Evolutionary conservation across 23 red algal species (phyloP), one percentile per base, ranked within the genome.

Genomic region (Pyropia yezoensis): DNA sequence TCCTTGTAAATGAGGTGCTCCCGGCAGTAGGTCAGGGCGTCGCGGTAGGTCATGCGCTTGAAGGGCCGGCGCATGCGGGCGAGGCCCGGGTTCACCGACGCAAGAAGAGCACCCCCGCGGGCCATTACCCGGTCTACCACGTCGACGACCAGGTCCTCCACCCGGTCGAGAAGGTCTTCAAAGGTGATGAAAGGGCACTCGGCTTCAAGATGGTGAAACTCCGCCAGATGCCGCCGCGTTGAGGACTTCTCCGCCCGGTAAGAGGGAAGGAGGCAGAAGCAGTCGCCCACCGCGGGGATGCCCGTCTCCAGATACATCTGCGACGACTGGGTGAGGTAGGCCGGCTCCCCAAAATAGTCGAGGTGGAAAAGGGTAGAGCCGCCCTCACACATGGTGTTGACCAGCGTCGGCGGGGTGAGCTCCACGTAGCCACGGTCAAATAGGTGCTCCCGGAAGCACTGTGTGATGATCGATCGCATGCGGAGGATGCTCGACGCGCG

Each of bases 171-270:
- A 4, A 96, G 57, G 17, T 90, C 72, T 61, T 83, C 92, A 61
- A 96, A 96, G 2, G 66, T 83, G 34, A 96, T 96, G 50, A 89
- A 89, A n/a, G 92, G 84, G 53, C 76, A 82, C 59, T 96, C 92
- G 6, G 92, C 92, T 54, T 96, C 92, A 1, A 96, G 65, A 50
- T 96, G 92, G 77, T 96, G 92, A 87, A 96, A 96, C 65, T 96
- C 92, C 20, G 92, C 78, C n/a, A 96, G 66, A 69, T 96, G 92
- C 34, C 92, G 75, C 18, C 92, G 74, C 26, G 92, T 96, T 16
- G 72, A 75, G 23, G 77, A 85, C 62, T 86, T 85, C 21, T 96
- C 92, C 3, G 92, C 92, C 15, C 92, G 84, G 56, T 96, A 96
- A 52, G 73, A 81, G 15, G 92, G 92, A 22, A 96, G 73, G 45